Percentiles rank a stretch among this genome's conserved stretches.
Conservation (phyloP, 2,329 filamentous ascomycete genomes). For the Cadophora malorum region DNA sequence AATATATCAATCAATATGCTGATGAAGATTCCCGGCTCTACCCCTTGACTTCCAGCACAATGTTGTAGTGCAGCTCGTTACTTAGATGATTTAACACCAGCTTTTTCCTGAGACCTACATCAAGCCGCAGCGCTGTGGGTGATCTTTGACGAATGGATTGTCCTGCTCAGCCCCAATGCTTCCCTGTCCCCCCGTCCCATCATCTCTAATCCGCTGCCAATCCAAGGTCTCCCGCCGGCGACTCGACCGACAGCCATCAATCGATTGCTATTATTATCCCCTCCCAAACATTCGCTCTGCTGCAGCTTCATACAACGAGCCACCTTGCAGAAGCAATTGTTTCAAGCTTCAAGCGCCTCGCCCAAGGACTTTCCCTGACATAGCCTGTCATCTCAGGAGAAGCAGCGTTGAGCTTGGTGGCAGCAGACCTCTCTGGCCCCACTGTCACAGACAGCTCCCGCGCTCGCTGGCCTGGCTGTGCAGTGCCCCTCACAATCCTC, state of each 20-base stretch:
- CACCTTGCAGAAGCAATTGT: constrained; percentile 29
- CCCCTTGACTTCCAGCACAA: background rate
- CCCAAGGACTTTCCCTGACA: constrained; percentile 16
- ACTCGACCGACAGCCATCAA: constrained; percentile 7
- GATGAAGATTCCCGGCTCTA: background rate
- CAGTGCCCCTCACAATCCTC: constrained; percentile 15
- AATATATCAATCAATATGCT: constrained; percentile 13
- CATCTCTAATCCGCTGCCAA: constrained; percentile 20
- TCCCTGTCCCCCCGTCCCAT: constrained; percentile 20
- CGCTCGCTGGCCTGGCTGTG: constrained; percentile 20
- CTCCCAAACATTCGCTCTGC: constrained; percentile 16
- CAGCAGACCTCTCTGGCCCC: constrained; percentile 17
- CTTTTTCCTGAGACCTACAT: constrained; percentile 6
- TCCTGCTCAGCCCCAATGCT: constrained; percentile 26
- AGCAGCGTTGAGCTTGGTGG: constrained; percentile 14
- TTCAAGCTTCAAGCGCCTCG: constrained; percentile 26
- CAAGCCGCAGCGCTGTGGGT: constrained; percentile 8
- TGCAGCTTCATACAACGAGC: constrained; percentile 24
- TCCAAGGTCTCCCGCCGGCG: constrained; percentile 18
- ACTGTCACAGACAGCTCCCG: constrained; percentile 15
- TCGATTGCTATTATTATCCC: constrained; percentile 36
- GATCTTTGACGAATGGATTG: constrained; percentile 12
- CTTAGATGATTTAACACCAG: background rate
- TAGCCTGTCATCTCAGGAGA: constrained; percentile 22
- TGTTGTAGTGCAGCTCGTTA: constrained; percentile 17